Evolutionary conservation across 179 eudicot species (phyloP).

Genomic region (Corrigiola litoralis): DNA sequence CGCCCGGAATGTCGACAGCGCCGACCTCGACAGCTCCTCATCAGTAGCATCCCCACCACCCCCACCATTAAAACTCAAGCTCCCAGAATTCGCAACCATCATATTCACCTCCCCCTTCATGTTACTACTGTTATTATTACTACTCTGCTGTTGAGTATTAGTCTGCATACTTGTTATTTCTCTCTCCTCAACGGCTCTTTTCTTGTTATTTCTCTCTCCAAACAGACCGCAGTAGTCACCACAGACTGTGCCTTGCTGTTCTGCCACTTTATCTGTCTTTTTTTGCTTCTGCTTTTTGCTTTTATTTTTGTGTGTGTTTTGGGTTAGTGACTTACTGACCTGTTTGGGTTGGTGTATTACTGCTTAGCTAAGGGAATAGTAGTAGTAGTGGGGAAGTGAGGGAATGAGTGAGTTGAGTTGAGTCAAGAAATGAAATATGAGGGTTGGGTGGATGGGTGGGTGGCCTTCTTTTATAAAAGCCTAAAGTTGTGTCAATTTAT

Average conservation of each 20-base stretch:
- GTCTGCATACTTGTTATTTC: background rate
- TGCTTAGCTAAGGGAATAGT: too few species aligned
- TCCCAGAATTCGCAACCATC: conserved; percentile 48
- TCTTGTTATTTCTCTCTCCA: conserved; percentile 8
- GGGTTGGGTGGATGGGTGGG: background rate
- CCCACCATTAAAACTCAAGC: conserved; percentile 51
- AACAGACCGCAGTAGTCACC: background rate
- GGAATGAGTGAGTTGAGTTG: too few species aligned
- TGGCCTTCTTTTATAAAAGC: too few species aligned
- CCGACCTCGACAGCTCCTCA: conserved; percentile 79
- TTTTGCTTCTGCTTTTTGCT: background rate
- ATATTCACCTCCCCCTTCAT: too few species aligned
- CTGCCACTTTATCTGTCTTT: conserved; percentile 19
- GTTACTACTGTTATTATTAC: background rate
- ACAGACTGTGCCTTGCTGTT: conserved; percentile 12
- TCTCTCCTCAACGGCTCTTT: conserved; percentile 6
- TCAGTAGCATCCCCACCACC: conserved; percentile 20
- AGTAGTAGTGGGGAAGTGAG: background rate
- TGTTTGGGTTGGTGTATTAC: too few species aligned
- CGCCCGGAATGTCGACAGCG: conserved; percentile 69
- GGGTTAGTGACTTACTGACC: too few species aligned
- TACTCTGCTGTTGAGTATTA: background rate
- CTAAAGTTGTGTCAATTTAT: too few species aligned
- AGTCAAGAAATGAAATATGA: background rate
- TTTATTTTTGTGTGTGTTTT: background rate